phyloP scores from a whole-genome alignment of 129 eudicot species.

The Calendula officinalis region DNA sequence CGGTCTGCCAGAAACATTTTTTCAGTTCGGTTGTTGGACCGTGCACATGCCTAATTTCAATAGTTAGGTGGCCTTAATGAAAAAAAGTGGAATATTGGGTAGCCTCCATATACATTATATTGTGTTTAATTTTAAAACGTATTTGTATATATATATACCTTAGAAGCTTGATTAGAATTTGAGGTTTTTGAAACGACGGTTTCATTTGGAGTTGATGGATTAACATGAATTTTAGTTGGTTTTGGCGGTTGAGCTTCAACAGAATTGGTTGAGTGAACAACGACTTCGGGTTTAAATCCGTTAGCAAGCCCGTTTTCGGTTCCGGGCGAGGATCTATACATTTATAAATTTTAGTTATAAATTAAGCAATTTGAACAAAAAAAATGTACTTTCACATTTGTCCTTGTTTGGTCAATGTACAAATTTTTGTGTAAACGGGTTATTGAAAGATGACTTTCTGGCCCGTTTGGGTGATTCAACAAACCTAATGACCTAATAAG shows the following conservation, averaged over 20 bases:
- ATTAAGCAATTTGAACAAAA: neutral
- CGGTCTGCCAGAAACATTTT: too few species aligned
- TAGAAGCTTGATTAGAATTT: conserved; percentile 34
- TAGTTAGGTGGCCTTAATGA: too few species aligned
- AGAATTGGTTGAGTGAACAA: conserved; percentile 10
- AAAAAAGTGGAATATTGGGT: too few species aligned
- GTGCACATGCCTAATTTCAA: too few species aligned
- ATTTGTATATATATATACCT: conserved; percentile 42
- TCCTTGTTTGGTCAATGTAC: too few species aligned
- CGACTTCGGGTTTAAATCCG: conserved; percentile 26
- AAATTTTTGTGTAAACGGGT: too few species aligned
- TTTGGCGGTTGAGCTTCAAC: neutral
- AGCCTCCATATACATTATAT: neutral
- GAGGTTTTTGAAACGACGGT: conserved; percentile 41
- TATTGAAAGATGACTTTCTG: too few species aligned
- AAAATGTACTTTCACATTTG: too few species aligned
- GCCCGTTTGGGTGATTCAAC: too few species aligned
- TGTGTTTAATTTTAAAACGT: neutral
- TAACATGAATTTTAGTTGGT: conserved; percentile 5
- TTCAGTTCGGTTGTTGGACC: too few species aligned
- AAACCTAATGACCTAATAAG: too few species aligned
- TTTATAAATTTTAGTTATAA: conserved; percentile 11
- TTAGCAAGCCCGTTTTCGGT: conserved; percentile 33
- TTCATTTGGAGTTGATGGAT: conserved; percentile 40
- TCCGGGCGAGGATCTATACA: conserved; percentile 51